Percentiles rank a stretch among this genome's conserved stretches.
These are phyloP conservation scores for Solanum arcanum DNA, from an alignment of 257 asterid species.

Conservation along the genomic window DNA sequence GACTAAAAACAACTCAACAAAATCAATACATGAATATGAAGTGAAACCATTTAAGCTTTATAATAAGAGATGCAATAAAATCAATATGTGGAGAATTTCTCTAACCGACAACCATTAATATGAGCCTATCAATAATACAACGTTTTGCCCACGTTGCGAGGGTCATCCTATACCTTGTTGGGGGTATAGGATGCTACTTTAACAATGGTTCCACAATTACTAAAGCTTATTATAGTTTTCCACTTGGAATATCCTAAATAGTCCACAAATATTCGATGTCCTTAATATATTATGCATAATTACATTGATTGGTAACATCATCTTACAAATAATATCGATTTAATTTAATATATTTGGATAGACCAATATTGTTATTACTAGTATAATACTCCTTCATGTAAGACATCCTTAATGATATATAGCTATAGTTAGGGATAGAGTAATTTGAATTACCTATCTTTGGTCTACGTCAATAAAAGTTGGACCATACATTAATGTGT, in stretches of 20 bases:
- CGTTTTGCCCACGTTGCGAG: background rate
- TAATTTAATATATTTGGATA: background rate
- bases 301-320: background rate
- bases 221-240: background rate
- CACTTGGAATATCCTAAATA: background rate
- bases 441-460: background rate
- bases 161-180: background rate
- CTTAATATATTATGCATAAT: background rate
- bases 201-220: background rate
- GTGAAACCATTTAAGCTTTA: background rate
- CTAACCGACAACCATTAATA: background rate
- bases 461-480: background rate
- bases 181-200: background rate
- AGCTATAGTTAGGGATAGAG: background rate
- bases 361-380: background rate
- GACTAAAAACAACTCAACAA: background rate
- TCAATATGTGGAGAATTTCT: background rate
- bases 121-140: background rate
- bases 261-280: background rate
- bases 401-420: background rate
- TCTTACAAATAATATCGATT: background rate
- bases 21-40: background rate
- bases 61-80: background rate
- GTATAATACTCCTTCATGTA: background rate
- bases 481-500: background rate